Evolutionary conservation across 495 filamentous ascomycete genomes (phyloP).

Genomic region (Annulohypoxylon stygium): DNA sequence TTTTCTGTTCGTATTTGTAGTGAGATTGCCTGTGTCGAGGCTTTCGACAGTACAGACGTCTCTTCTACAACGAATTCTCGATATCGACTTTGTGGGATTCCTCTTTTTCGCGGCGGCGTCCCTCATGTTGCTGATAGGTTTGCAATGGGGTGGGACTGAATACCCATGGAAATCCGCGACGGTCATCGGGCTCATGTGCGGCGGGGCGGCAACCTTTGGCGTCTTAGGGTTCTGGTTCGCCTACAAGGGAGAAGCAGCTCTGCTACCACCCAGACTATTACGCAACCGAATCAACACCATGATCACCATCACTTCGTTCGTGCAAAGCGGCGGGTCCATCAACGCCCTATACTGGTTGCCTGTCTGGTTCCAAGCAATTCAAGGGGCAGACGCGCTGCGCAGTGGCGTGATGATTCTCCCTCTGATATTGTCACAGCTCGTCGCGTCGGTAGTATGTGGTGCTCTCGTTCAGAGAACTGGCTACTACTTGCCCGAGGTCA

Average conservation of each 20-base stretch:
- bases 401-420: constrained; percentile 67
- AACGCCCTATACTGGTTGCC: constrained; percentile 61
- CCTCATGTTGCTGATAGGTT: constrained; percentile 61
- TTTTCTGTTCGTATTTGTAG: constrained; percentile 40
- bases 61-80: constrained; percentile 29
- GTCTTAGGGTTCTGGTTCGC: constrained; percentile 60
- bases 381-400: constrained; percentile 58
- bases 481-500: constrained; percentile 64
- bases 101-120: constrained; percentile 60
- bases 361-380: constrained; percentile 76
- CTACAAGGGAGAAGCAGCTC: constrained; percentile 60
- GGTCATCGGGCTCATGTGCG: constrained; percentile 57
- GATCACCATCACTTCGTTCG: constrained; percentile 46
- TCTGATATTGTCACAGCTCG: constrained; percentile 64
- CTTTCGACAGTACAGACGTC: constrained; percentile 17
- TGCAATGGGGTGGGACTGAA: constrained; percentile 65
- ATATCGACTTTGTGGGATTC: constrained; percentile 64
- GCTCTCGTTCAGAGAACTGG: constrained; percentile 56
- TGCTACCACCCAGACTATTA: constrained; percentile 48
- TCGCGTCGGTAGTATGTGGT: constrained; percentile 62
- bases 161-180: constrained; percentile 61
- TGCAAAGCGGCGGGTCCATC: constrained; percentile 42
- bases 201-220: constrained; percentile 56
- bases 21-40: constrained; percentile 32
- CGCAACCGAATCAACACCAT: constrained; percentile 45